Percentiles rank a stretch among this genome's conserved stretches.
These are phyloP conservation scores for Melanomma pulvis-pyrius DNA, from an alignment of 495 filamentous ascomycete species.

Conservation along the genomic window DNA sequence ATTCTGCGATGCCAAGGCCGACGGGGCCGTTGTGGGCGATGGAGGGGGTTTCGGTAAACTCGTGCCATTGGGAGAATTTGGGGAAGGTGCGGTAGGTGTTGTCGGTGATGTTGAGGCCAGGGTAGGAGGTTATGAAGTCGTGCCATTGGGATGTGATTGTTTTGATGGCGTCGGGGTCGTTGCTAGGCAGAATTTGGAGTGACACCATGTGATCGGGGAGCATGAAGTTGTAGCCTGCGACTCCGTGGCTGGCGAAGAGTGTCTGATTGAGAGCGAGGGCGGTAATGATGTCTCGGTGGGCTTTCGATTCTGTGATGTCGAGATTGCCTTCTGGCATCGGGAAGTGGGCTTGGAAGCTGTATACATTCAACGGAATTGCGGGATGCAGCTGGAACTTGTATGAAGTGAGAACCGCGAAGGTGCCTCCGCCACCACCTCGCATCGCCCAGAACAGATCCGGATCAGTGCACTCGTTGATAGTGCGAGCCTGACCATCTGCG, in stretches of 20 bases:
- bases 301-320: constrained; percentile 27
- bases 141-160: constrained; percentile 28
- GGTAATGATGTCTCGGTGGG: constrained; percentile 27
- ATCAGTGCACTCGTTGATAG: constrained; percentile 37
- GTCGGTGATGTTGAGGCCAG: constrained; percentile 23
- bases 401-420: constrained; percentile 31
- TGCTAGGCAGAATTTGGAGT: constrained; percentile 26
- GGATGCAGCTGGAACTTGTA: constrained; percentile 39
- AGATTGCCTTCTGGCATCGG: constrained; percentile 6
- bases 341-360: constrained; percentile 31
- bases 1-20: constrained; percentile 27
- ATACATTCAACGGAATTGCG: constrained; percentile 31
- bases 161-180: constrained; percentile 20
- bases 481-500: constrained; percentile 29
- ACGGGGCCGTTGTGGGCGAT: constrained; percentile 34
- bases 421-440: constrained; percentile 39
- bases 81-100: constrained; percentile 28
- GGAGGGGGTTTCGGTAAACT: constrained; percentile 21
- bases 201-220: constrained; percentile 30
- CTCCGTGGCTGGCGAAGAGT: constrained; percentile 16
- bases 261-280: constrained; percentile 31
- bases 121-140: constrained; percentile 33
- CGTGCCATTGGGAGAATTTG: constrained; percentile 28
- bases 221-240: constrained; percentile 37
- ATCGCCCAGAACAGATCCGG: constrained; percentile 40